phyloP scores from a whole-genome alignment of 2,329 filamentous ascomycete species.

The Venturia nashicola region DNA sequence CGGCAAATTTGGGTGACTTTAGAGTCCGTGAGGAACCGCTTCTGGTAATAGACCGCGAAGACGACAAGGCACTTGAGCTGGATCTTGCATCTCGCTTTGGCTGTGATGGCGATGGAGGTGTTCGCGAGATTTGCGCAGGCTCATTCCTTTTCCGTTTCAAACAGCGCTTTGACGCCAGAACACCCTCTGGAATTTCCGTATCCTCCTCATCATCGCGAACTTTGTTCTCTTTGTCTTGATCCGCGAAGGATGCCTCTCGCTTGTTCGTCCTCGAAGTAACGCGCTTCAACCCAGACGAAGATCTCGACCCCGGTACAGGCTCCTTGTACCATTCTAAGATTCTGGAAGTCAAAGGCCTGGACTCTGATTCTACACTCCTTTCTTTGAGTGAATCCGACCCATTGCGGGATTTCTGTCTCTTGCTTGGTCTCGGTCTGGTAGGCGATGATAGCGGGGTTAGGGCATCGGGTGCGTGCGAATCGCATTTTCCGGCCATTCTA shows the following conservation, averaged over 20 bases:
- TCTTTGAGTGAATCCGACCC: not conserved
- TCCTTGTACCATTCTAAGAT: not conserved
- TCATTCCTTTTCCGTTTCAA: not conserved
- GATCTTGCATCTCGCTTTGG: not conserved
- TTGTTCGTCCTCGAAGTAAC: not conserved
- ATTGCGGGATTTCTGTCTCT: not conserved
- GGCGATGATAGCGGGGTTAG: not conserved
- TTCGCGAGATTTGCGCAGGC: not conserved
- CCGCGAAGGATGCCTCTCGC: not conserved
- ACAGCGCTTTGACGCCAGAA: not conserved
- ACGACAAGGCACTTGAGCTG: not conserved
- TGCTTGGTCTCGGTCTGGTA: not conserved
- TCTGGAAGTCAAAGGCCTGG: not conserved
- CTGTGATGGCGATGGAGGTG: not conserved
- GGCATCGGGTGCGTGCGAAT: not conserved
- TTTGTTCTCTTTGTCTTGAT: not conserved
- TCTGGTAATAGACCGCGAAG: not conserved
- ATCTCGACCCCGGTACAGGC: not conserved
- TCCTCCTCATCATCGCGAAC: not conserved
- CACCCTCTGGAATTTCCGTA: not conserved
- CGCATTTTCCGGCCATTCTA: not conserved
- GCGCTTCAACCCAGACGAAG: not conserved
- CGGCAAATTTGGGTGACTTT: not conserved
- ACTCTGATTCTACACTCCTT: not conserved
- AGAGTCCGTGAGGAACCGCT: not conserved